Base-by-base conservation (phyloP, 495 filamentous ascomycete genomes). In the Aspergillus sparsus region DNA sequence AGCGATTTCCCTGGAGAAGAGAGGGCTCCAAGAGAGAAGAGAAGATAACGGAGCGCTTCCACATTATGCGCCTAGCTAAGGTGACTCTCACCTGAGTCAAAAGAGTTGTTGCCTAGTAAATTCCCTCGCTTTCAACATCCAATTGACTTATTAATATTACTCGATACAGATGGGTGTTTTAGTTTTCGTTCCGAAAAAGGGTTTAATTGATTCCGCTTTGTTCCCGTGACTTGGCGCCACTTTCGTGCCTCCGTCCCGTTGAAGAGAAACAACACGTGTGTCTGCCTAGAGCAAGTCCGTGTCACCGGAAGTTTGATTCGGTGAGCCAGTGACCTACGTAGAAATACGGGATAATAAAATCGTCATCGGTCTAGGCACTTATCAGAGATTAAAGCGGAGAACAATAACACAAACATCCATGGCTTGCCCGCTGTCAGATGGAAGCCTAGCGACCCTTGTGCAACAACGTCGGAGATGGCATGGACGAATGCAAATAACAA, bases 171-270 rank as follows among this genome's bases (percentile, higher is more conserved):
- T 42, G 47, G n/a, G n/a, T n/a, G 32, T 13, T 35, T 41, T 35
- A 10, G 21, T 31, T 18, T 50, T 33, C 10, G 37, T 54, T 37
- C 21, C 46, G 21, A 12, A 46, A 42, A 47, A 47, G 53, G 62
- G 60, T 57, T 57, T 57, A 63, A 66, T 62, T 56, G 46, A 42
- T 2, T 52, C 21, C 32, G 39, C 3, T 39, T 27, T 27, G 21
- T 27, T 69, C 73, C 62, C 71, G 74, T 77, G 74, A 77, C 66
- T 58, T 70, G 71, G 73, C 61, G 71, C 62, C 68, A 57, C 59
- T 77, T 72, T 74, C 71, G 72, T 68, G 72, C 51, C 46, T 49
- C 42, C 47, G 16, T 44, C 49, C 21, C 3, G 21, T 27, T 27
- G 21, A 27, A 62, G 57, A 68, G 37, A 41, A 41, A 8, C 10